Conservation (phyloP, 345 rosid species). For the Limnanthes douglasii region DNA sequence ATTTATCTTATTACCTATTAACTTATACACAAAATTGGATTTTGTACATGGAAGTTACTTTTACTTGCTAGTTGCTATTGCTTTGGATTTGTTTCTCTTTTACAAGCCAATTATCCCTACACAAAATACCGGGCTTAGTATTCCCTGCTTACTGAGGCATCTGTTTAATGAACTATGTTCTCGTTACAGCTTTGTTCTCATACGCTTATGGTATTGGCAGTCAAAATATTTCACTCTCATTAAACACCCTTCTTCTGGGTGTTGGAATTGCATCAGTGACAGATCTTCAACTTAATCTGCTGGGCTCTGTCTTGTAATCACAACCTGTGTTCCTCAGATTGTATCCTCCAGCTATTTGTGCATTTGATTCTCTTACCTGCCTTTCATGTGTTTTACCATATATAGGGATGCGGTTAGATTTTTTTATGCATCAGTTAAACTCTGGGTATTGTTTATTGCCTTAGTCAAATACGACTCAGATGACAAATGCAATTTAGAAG, state of each 20-base stretch:
- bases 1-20: no score
- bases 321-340: constrained; percentile 95
- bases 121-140: no score
- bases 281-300: constrained; percentile 77
- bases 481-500: constrained; percentile 92
- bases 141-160: no score
- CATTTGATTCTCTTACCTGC: constrained; percentile 7
- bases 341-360: constrained; percentile 34
- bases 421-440: no score
- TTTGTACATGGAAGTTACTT: no score
- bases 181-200: constrained; percentile 7
- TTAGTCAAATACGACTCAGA: constrained; percentile 31
- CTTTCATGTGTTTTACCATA: neutral
- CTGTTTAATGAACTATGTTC: no score
- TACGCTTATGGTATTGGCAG: constrained; percentile 29
- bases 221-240: constrained; percentile 56
- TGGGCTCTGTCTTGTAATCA: constrained; percentile 67
- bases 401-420: no score
- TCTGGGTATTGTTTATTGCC: neutral
- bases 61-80: no score
- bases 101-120: no score
- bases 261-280: constrained; percentile 92
- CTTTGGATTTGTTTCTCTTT: no score
- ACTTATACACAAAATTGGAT: no score
- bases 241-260: constrained; percentile 52